Conservation (phyloP, 2,329 filamentous ascomycete genomes). For the Cladophialophora bantiana region DNA sequence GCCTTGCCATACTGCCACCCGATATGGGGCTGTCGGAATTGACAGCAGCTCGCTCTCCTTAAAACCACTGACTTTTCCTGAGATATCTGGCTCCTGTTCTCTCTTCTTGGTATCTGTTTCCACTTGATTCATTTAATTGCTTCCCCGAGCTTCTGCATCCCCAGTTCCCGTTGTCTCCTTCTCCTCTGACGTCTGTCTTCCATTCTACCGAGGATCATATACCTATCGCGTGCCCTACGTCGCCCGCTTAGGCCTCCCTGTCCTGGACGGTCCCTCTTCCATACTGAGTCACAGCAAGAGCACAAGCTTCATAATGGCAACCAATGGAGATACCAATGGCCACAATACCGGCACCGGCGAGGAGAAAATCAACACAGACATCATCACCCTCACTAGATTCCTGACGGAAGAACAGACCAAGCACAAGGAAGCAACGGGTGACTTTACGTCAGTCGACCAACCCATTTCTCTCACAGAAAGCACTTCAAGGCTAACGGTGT, state of each 20-base stretch:
- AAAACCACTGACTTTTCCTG: constrained; percentile 4
- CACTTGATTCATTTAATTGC: constrained; percentile 3
- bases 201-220: constrained; percentile 29
- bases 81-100: neutral
- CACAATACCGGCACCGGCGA: constrained; percentile 61
- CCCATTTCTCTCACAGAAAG: neutral
- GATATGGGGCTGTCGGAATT: constrained; percentile 23
- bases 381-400: constrained; percentile 93
- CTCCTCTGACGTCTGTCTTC: constrained; percentile 22
- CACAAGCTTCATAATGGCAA: constrained; percentile 30
- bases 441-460: constrained; percentile 84
- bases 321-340: constrained; percentile 45
- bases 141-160: neutral
- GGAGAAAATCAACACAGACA: constrained; percentile 93
- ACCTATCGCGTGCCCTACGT: constrained; percentile 24
- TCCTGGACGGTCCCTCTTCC: neutral
- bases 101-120: neutral
- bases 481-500: constrained; percentile 21
- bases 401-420: constrained; percentile 95
- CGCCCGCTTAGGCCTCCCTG: constrained; percentile 9
- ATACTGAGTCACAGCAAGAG: neutral
- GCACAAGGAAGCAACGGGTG: constrained; percentile 92
- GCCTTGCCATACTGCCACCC: constrained; percentile 18
- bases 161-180: neutral
- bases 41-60: neutral